These are phyloP conservation scores for Calocera cornea DNA, from an alignment of 768 basidiomycete genomes.

Conservation along the genomic window DNA sequence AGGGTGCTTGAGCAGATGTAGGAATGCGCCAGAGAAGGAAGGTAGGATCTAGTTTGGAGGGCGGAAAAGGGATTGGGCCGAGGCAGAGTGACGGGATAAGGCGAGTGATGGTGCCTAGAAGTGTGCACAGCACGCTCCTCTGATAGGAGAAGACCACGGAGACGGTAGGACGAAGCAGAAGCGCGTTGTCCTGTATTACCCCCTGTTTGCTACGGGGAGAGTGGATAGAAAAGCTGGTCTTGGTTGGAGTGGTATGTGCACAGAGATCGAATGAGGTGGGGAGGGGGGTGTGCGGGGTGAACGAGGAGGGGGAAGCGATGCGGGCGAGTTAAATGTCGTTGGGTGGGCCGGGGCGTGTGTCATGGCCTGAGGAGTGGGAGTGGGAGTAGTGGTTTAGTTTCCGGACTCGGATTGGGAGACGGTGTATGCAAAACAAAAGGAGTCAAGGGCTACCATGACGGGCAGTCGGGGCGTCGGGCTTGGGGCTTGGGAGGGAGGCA, in stretches of 20 bases:
- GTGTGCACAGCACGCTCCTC: constrained; percentile 1
- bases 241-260: too few relatives aligned
- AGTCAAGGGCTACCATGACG: not conserved
- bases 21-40: too few relatives aligned
- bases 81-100: not conserved
- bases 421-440: not conserved
- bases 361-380: not conserved
- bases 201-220: not conserved
- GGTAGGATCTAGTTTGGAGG: too few relatives aligned
- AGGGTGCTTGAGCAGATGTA: not conserved
- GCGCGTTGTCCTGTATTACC: not conserved
- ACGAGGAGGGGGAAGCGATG: not conserved
- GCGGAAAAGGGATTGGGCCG: too few relatives aligned
- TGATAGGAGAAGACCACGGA: not conserved
- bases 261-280: not conserved
- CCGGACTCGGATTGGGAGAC: not conserved
- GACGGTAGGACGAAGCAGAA: not conserved
- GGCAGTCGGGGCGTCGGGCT: not conserved
- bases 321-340: not conserved
- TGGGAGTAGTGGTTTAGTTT: not conserved
- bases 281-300: not conserved
- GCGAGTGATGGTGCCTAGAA: not conserved
- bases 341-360: not conserved
- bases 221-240: not conserved
- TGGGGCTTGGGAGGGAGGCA: too few relatives aligned